Conservation (phyloP, 1,284 basidiomycete species). For the Melampsora abietis-canadensis region DNA sequence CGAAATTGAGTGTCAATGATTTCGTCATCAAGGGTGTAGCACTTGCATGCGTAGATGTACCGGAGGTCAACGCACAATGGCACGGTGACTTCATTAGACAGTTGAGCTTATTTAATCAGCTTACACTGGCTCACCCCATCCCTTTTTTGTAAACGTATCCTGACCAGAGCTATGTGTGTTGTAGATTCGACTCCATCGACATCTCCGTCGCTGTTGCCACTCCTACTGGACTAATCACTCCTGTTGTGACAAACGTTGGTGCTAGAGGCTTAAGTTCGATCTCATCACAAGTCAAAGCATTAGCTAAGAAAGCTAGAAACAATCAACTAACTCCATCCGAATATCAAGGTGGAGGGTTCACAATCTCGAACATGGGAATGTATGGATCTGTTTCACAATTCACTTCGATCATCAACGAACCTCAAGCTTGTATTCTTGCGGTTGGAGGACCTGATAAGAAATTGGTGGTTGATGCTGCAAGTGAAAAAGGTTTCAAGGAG, state of each 20-base stretch:
- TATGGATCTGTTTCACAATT: slow-evolving; percentile 77
- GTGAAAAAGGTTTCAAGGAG: slow-evolving; percentile 88
- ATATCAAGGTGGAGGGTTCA: slow-evolving; percentile 97
- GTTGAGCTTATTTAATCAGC: slow-evolving; percentile 59
- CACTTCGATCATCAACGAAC: slow-evolving; percentile 98
- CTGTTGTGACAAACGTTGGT: slow-evolving; percentile 91
- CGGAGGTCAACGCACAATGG: slow-evolving; percentile 97
- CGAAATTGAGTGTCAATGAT: slow-evolving; percentile 94
- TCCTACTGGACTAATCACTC: slow-evolving; percentile 91
- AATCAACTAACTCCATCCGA: slow-evolving; percentile 93
- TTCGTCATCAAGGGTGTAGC: slow-evolving; percentile 94
- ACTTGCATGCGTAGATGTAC: slow-evolving; percentile 87
- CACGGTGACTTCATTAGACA: slow-evolving; percentile 90
- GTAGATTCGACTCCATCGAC: slow-evolving; percentile 90
- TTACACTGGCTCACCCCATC: background rate
- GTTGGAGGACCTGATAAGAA: slow-evolving; percentile 83
- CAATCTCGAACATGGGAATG: slow-evolving; percentile 99
- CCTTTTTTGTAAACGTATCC: background rate
- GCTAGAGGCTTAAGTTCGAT: slow-evolving; percentile 87
- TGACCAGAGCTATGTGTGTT: background rate
- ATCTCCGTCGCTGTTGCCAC: slow-evolving; percentile 97
- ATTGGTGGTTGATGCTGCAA: slow-evolving; percentile 80
- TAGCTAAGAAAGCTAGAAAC: slow-evolving; percentile 92
- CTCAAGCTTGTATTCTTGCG: slow-evolving; percentile 95
- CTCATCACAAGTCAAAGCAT: slow-evolving; percentile 82